Evolutionary conservation across 2,329 filamentous ascomycete genomes (phyloP), one percentile per base, ranked within the genome.

Genomic region (Pseudopyrenochaeta lycopersici): DNA sequence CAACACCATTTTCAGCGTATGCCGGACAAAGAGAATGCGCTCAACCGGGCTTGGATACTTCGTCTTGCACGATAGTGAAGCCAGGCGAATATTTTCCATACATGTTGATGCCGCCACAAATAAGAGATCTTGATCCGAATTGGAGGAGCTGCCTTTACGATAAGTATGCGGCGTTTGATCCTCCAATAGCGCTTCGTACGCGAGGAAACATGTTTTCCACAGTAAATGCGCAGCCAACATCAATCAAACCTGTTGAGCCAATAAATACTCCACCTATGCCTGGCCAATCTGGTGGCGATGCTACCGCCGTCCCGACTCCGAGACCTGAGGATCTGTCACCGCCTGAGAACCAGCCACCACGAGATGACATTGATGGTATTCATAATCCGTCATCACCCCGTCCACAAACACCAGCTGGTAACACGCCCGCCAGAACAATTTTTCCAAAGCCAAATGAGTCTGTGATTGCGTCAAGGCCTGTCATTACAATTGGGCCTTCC

Each of bases 61-160:
- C 18, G 2, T 18, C 32, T 7, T 60, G 58, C 20, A 47, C 52
- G 1, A 44, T 51, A 9, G 50, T 64, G 4, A 52, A 60, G 14
- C 62, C 58, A 1, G 32, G 35, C 11, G 48, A 56, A 2, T 64
- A 60, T 36, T 43, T 46, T 18, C 59, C 62, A 10, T 40, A 49
- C 36, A 58, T 64, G 42, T 18, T 48, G 15, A 62, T 64, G 58
- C 62, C 62, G 7, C 50, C 56, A 2, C 54, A 60, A 21, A 62
- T 64, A 12, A 44, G 54, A 1, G 40, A 64, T 17, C 33, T 64
- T 11, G 62, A 62, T 45, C 47, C 54, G 6, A 52, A 51, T 15
- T 64, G 58, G 62, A 46, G 43, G 9, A 49, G 27, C n/a, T 64
- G 58, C 33, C 29, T 23, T 4, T 60, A 46, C 15, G 44, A 56